These are phyloP conservation scores for Fusarium mundagurra DNA, from an alignment of 2,329 filamentous ascomycete genomes.

Conservation along the genomic window DNA sequence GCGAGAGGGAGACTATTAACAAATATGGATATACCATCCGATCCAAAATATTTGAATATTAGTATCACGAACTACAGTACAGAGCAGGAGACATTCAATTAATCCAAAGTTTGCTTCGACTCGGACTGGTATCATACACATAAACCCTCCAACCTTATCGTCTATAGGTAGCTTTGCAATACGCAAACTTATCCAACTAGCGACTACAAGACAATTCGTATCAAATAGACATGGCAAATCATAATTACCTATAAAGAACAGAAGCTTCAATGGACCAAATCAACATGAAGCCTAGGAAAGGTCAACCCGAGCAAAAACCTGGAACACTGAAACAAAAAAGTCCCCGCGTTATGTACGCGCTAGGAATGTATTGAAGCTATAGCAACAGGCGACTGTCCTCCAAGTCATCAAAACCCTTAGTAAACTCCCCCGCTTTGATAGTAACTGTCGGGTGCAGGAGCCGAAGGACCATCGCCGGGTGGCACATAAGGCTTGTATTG, in stretches of 20 bases:
- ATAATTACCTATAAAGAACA: background rate
- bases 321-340: background rate
- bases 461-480: conserved; percentile 57
- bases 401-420: conserved; percentile 14
- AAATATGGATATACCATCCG: conserved; percentile 6
- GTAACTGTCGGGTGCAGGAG: conserved; percentile 64
- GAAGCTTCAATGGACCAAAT: background rate
- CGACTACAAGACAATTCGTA: background rate
- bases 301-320: background rate
- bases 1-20: background rate
- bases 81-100: background rate
- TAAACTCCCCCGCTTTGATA: conserved; percentile 59
- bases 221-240: background rate
- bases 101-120: background rate
- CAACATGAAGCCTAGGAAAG: background rate
- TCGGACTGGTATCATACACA: no score
- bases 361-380: conserved; percentile 17
- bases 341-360: background rate
- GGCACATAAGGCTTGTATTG: conserved; percentile 72
- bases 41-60: background rate
- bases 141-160: background rate
- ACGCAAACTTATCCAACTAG: background rate
- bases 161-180: background rate
- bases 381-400: background rate
- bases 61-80: background rate